Evolutionary conservation across 371 early-diverging fungal genomes (phyloP), one percentile per base, ranked within the genome.

Genomic region (Zychaea mexicana): DNA sequence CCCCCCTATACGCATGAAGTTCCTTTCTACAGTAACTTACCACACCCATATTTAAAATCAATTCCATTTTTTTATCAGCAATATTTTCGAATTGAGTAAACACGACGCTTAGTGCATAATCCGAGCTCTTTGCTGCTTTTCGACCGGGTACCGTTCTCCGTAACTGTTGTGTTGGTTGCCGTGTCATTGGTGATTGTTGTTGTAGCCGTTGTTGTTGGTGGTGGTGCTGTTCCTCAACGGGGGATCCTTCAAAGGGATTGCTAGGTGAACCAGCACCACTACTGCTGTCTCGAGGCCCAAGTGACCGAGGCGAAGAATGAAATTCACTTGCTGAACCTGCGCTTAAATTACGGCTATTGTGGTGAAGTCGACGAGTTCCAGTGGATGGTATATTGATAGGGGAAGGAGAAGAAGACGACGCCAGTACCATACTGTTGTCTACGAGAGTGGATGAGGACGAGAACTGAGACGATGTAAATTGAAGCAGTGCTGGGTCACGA

Each of bases 61-160:
- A 52, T 15, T 69, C 60, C 76, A 81, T 82, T 61, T 82, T 81
- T 22, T 70, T 64, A 62, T 78, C 72, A 21, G 79, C 79, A 22
- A 76, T 49, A 6, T 75, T 65, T 56, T 78, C 77, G 56, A 80
- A 84, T 58, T 81, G 78, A 32, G 66, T 70, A 59, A 81, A 75
- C 39, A 80, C 76, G 2, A 74, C 76, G 49, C 73, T 67, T 13
- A 83, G 65, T 24, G 78, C 80, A 78, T 81, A 83, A 32, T 79
- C 79, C 27, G 81, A 71, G 45, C 82, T 81, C 8, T 69, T 68
- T 13, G 52, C 52, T 3, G 61, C 38, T 5, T 33, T 33, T n/a
- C 59, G 38, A 58, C n/a, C 19, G 2, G 49, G 28, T 24, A 7
- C 31, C 24, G n/a, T 8, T 54, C n/a, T n/a, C n/a, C n/a, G 32